phyloP scores from a whole-genome alignment of 371 early-diverging fungal species.

The Mucor sp. region DNA sequence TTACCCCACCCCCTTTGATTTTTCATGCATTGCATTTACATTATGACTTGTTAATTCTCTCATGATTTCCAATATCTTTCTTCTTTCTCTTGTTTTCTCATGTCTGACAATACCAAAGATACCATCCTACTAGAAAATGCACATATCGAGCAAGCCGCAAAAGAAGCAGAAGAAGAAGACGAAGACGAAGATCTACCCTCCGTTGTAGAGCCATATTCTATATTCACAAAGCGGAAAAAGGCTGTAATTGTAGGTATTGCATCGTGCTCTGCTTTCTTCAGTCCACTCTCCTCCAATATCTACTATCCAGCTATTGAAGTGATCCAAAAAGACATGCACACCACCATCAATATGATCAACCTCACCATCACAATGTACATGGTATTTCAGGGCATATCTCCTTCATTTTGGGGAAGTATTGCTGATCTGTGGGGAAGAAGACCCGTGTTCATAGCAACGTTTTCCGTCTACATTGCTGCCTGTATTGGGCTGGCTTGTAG shows the following conservation, averaged over 20 bases:
- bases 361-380: constrained; percentile 32
- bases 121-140: not conserved
- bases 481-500: constrained; percentile 61
- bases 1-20: too few species aligned
- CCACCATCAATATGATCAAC: constrained; percentile 21
- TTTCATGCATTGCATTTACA: not conserved
- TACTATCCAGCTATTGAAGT: constrained; percentile 12
- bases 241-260: constrained; percentile 1
- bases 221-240: constrained; percentile 7
- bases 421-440: constrained; percentile 63
- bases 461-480: constrained; percentile 53
- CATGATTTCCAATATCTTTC: not conserved
- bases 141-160: not conserved
- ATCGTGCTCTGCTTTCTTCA: constrained; percentile 10
- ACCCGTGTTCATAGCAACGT: constrained; percentile 56
- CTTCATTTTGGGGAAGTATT: constrained; percentile 61
- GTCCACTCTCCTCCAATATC: constrained; percentile 18
- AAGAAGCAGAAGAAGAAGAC: not conserved
- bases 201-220: constrained; percentile 3
- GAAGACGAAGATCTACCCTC: not conserved
- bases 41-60: not conserved
- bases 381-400: constrained; percentile 33
- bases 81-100: not conserved
- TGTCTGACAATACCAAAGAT: not conserved
- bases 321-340: constrained; percentile 21